Conservation (phyloP, 306 rosid genomes). For the Albizia julibrissin region DNA sequence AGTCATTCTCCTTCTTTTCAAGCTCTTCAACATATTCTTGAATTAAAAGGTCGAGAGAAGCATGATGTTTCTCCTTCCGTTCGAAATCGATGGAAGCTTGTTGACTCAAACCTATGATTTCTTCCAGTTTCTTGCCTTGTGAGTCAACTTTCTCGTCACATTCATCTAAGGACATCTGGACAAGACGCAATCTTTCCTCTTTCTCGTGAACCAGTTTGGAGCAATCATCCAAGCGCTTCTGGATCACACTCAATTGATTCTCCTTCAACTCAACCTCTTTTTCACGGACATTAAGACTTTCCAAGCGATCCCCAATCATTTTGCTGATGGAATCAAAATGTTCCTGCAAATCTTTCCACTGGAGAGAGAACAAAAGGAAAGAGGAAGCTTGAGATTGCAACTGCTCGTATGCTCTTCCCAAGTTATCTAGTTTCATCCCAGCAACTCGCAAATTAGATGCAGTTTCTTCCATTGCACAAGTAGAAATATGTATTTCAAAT, state of each 20-base stretch:
- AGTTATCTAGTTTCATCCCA: slow-evolving; percentile 40
- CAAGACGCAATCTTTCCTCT: neutral
- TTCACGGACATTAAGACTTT: slow-evolving; percentile 24
- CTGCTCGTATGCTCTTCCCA: slow-evolving; percentile 35
- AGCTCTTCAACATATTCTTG: slow-evolving; percentile 44
- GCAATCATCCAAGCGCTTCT: slow-evolving; percentile 4
- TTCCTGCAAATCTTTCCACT: slow-evolving; percentile 56
- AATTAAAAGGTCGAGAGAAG: slow-evolving; percentile 27
- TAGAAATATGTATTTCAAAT: neutral
- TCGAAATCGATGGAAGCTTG: slow-evolving; percentile 27
- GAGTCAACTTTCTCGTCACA: slow-evolving; percentile 12
- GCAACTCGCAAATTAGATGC: slow-evolving; percentile 25
- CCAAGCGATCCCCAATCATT: neutral
- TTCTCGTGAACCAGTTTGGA: neutral
- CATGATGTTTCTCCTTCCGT: neutral
- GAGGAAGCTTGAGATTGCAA: slow-evolving; percentile 41
- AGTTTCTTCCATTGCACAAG: slow-evolving; percentile 36
- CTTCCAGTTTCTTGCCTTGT: slow-evolving; percentile 18
- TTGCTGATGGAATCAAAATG: slow-evolving; percentile 42
- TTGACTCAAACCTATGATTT: slow-evolving; percentile 7
- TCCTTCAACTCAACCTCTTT: slow-evolving; percentile 31
- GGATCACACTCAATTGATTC: neutral
- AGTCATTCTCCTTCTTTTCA: slow-evolving; percentile 26
- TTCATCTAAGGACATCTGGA: neutral
- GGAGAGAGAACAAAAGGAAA: slow-evolving; percentile 30